Base-by-base conservation (phyloP, 257 asterid species). In the Scutellaria galericulata region DNA sequence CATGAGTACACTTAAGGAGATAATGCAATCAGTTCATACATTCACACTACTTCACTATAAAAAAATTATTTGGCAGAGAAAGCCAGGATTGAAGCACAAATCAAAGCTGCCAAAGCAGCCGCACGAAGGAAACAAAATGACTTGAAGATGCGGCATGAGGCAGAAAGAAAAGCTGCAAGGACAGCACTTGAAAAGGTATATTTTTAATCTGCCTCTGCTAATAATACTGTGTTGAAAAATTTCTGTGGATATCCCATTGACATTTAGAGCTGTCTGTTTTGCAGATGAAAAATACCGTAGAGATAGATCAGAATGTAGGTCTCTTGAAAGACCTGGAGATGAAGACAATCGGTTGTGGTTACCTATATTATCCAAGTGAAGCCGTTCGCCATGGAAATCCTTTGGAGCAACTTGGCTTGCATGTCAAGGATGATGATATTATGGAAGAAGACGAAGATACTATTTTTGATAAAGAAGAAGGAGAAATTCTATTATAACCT, bases 81-180 rank as follows among this genome's bases (percentile, higher is more conserved):
- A 66, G 86, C 85, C 5, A 81, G 84, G 59, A 81, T 90, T 58
- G 88, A 86, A 65, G 96, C 88, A 47, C 86, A 83, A 81, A 82
- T 83, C n/a, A 85, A 74, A 81, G 93, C 89, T 51, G 87, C 86
- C 40, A 87, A 86, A 82, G 84, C 75, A 24, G 88, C 84, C 60
- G 70, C 83, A 39, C 79, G 66, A 6, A 76, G 76, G 68, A 80
- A 71, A 54, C 83, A 77, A 68, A 71, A 64, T n/a, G 81, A 82
- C 51, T 42, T 75, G 52, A 86, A 65, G 65, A 80, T 75, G 83
- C 81, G 47, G 55, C 79, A 83, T 2, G 85, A 83, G 71, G 85
- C 77, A 57, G 87, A 85, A 47, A 82, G 98, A 79, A 82, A 79
- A 37, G 90, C 94, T 51, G 93, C 92, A 0, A 83, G 91, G 75